A percentile compares a stretch with the other conserved stretches of the same genome.
Conservation (phyloP, 2,329 filamentous ascomycete genomes). For the Teratosphaeria zuluensis region DNA sequence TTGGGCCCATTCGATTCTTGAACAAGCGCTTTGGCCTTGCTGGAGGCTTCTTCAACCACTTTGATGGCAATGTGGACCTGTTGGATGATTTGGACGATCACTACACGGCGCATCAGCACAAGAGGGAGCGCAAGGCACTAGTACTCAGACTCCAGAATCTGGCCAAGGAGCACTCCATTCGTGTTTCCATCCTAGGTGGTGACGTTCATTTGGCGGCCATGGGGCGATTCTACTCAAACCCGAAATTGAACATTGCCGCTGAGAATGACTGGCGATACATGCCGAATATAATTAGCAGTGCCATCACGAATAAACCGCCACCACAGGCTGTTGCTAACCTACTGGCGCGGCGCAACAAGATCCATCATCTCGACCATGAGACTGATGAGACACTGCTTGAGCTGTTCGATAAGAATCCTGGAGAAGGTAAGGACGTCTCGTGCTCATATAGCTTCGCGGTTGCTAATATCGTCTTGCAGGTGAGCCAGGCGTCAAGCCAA, state of each 20-base stretch:
- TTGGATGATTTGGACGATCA: constrained; percentile 58
- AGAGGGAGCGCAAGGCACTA: constrained; percentile 70
- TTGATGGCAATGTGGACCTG: constrained; percentile 66
- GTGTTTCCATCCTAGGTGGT: constrained; percentile 53
- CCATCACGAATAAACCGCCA: constrained; percentile 60
- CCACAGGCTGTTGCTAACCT: constrained; percentile 56
- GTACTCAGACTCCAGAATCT: constrained; percentile 55
- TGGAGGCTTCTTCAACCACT: constrained; percentile 82
- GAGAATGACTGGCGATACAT: constrained; percentile 55
- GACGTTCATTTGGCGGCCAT: constrained; percentile 56
- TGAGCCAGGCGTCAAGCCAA: constrained; percentile 38
- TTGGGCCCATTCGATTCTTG: constrained; percentile 78
- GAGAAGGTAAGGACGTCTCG: constrained; percentile 11
- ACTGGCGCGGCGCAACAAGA: constrained; percentile 53
- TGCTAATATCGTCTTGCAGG: constrained; percentile 1
- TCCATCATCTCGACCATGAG: constrained; percentile 52
- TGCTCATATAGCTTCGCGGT: background rate
- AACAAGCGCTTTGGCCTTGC: constrained; percentile 84
- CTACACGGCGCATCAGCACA: constrained; percentile 87
- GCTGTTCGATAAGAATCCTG: constrained; percentile 52
- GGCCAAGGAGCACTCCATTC: constrained; percentile 45
- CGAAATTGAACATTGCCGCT: constrained; percentile 45
- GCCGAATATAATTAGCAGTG: constrained; percentile 53
- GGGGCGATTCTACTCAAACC: constrained; percentile 55
- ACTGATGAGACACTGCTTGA: constrained; percentile 57